Base-by-base conservation (phyloP, 2,329 filamentous ascomycete species). In the Drechslerella stenobrocha region DNA sequence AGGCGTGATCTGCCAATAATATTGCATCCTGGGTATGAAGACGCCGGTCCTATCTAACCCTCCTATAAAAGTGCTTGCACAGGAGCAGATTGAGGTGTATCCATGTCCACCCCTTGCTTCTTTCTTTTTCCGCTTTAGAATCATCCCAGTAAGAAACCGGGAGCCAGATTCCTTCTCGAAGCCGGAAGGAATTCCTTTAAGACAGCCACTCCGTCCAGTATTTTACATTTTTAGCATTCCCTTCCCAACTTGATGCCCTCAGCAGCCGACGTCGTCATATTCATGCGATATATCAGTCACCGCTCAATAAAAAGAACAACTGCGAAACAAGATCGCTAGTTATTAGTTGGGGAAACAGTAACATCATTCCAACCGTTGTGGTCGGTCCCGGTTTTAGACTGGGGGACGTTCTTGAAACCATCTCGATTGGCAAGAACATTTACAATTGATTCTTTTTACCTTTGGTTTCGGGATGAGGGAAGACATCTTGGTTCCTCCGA, bases 91-190 rank as follows among this genome's bases (percentile, higher is more conserved):
- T 5, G 5, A 30, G 28, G 28, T 30, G 5, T 23, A 13, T 32
- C 48, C 53, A 52, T 30, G 32, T 51, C 63, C 63, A 46, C 55
- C 48, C 44, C 18, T 18, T n/a, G 22, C 23, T 6, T 26, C 23
- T 5, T 67, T 67, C 48, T 55, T 67, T 67, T 60, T 67, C 56
- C 26, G 8, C 6, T 35, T 45, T 26, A 42, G 42, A 45, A 26
- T 24, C 44, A 47, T 18, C 6, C 9, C 44, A 23, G 44, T 26
- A 30, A 52, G 59, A 46, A 66, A 52, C 63, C 63, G 55, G 60
- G 55, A 67, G 53, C 58, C 35, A 45, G 52, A 51, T 67, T 58
- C 55, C 63, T 67, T 67, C 63, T 67, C 63, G 63, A 67, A 67
- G 63, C 42, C 59, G 28, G 7, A 42, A 26, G 22, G 63, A 67